These are phyloP conservation scores for Globisporangium recalcitrans DNA, from an alignment of 352 stramenopile genomes.

Conservation along the genomic window DNA sequence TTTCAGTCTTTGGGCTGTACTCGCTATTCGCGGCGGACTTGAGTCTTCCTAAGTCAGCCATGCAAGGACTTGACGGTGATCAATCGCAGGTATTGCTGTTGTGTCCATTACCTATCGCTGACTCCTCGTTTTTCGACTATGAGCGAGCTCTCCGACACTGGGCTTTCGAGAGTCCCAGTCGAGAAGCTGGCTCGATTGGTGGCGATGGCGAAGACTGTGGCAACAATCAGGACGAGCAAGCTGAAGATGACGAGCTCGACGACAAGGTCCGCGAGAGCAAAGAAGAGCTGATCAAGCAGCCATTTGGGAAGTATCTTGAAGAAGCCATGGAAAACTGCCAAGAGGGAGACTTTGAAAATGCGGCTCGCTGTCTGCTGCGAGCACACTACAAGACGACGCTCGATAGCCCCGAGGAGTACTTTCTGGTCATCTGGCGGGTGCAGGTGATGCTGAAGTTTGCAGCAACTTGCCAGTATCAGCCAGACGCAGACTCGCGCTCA, in stretches of 20 bases:
- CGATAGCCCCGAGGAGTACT: conserved; percentile 50
- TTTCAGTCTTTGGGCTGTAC: conserved; percentile 28
- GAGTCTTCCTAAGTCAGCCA: conserved; percentile 10
- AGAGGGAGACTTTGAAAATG: conserved; percentile 17
- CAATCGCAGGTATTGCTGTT: neutral
- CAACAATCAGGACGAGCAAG: conserved; percentile 9
- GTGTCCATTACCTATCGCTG: conserved; percentile 29
- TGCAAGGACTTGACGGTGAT: neutral
- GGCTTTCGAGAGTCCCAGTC: conserved; percentile 1
- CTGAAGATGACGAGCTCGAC: neutral
- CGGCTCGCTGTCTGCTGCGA: conserved; percentile 28
- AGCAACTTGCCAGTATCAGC: no score
- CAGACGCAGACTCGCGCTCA: neutral
- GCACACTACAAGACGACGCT: conserved; percentile 47
- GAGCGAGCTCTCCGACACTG: conserved; percentile 24
- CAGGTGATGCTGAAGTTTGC: conserved; percentile 27
- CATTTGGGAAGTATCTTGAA: conserved; percentile 18
- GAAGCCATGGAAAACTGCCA: conserved; percentile 19
- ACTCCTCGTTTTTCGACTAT: conserved; percentile 38
- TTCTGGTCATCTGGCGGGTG: conserved; percentile 37
- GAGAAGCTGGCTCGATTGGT: neutral
- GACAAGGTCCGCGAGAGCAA: conserved; percentile 4
- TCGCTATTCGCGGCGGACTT: conserved; percentile 22
- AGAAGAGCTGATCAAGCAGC: neutral
- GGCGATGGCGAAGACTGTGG: conserved; percentile 14